These are phyloP conservation scores for Chaetomium tenue DNA, from an alignment of 495 filamentous ascomycete genomes.

Conservation along the genomic window DNA sequence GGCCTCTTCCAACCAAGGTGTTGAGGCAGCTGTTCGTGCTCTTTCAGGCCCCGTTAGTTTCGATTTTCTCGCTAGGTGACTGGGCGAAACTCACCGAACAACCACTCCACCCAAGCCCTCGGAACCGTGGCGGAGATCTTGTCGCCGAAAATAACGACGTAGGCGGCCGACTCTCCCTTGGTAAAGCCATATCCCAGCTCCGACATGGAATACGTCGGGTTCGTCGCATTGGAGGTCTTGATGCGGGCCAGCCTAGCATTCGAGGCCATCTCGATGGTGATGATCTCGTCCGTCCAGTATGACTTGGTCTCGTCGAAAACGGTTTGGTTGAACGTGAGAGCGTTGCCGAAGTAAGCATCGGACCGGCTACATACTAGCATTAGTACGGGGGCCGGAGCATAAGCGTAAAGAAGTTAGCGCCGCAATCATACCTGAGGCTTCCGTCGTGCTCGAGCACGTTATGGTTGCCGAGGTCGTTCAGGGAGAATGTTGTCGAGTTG, in stretches of 20 bases:
- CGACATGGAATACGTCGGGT: constrained; percentile 43
- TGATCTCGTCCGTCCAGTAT: constrained; percentile 43
- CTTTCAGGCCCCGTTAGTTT: no score
- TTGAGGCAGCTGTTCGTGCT: constrained; percentile 44
- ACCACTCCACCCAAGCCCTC: constrained; percentile 42
- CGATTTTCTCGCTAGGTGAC: no score
- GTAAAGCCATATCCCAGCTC: constrained; percentile 41
- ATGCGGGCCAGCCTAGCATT: constrained; percentile 46
- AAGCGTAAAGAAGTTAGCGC: not conserved
- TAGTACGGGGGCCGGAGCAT: no score
- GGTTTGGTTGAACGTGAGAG: constrained; percentile 46
- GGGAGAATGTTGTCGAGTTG: constrained; percentile 51
- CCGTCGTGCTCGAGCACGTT: constrained; percentile 54
- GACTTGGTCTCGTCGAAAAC: constrained; percentile 48
- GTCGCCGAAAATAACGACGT: constrained; percentile 47
- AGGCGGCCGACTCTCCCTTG: constrained; percentile 48
- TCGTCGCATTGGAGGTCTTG: constrained; percentile 44
- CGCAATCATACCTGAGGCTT: constrained; percentile 45
- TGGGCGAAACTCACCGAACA: constrained; percentile 46
- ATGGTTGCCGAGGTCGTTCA: constrained; percentile 44
- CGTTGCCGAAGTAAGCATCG: constrained; percentile 46
- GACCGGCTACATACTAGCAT: constrained; percentile 45
- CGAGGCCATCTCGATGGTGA: constrained; percentile 44
- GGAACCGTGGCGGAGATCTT: constrained; percentile 38
- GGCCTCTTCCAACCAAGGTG: constrained; percentile 42